phyloP scores from a whole-genome alignment of 768 basidiomycete species.

The Roridomyces roridus region DNA sequence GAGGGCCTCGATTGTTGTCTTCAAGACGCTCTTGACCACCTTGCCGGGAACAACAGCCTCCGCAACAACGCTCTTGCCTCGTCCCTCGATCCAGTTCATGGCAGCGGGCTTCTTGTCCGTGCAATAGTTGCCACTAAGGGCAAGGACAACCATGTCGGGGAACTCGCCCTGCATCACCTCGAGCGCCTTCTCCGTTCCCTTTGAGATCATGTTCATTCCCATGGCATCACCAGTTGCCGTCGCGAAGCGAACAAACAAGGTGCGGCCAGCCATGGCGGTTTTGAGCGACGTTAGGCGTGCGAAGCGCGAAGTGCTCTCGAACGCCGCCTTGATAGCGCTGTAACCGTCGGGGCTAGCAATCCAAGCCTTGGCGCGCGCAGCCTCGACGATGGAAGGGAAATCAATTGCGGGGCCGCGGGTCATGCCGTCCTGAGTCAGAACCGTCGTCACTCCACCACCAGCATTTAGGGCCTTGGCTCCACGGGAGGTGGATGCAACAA shows the following conservation, averaged over 20 bases:
- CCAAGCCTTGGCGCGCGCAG: slow-evolving; percentile 88
- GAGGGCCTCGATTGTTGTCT: slow-evolving; percentile 91
- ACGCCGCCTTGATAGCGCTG: slow-evolving; percentile 76
- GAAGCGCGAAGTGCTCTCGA: slow-evolving; percentile 94
- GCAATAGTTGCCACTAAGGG: slow-evolving; percentile 97
- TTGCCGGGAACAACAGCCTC: slow-evolving; percentile 93
- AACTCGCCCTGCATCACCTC: slow-evolving; percentile 78
- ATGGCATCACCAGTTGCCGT: slow-evolving; percentile 97
- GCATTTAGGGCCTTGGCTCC: slow-evolving; percentile 98
- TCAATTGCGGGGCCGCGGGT: slow-evolving; percentile 98
- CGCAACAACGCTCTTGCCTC: slow-evolving; percentile 97
- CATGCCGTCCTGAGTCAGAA: slow-evolving; percentile 93
- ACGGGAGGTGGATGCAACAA: slow-evolving; percentile 96
- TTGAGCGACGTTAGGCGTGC: slow-evolving; percentile 87
- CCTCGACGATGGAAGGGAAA: slow-evolving; percentile 82
- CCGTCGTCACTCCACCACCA: slow-evolving; percentile 94
- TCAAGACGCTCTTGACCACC: slow-evolving; percentile 87
- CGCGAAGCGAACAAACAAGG: slow-evolving; percentile 91
- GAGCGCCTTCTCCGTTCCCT: slow-evolving; percentile 95
- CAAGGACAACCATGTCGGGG: slow-evolving; percentile 90
- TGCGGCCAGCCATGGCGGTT: slow-evolving; percentile 91
- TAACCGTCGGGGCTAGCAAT: slow-evolving; percentile 85
- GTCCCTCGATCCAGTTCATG: slow-evolving; percentile 99
- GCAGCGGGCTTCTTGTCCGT: slow-evolving; percentile 99
- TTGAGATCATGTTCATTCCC: slow-evolving; percentile 99